phyloP scores from a whole-genome alignment of 148 eudicot species.

The Rhododendron vialii region DNA sequence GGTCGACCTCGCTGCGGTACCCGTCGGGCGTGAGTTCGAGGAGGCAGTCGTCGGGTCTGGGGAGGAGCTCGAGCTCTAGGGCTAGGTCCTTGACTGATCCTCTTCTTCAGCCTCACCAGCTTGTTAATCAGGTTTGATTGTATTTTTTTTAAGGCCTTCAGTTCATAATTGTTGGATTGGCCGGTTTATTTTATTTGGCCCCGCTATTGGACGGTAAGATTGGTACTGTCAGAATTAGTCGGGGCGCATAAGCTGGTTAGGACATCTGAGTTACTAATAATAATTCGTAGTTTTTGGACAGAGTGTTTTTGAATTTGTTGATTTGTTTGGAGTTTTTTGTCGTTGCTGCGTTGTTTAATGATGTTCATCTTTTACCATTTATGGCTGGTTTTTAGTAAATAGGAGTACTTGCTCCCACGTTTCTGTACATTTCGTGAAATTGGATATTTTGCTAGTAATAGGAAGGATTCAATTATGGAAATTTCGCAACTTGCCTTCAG shows the following conservation, averaged over 20 bases:
- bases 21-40: constrained; percentile 24
- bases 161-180: neutral
- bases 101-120: constrained; percentile 75
- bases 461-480: neutral
- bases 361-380: neutral
- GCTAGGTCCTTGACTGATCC: constrained; percentile 69
- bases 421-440: neutral
- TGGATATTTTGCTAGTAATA: neutral
- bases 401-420: neutral
- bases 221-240: no score
- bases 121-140: constrained; percentile 59
- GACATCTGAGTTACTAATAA: no score
- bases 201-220: no score
- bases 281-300: neutral
- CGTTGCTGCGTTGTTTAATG: neutral
- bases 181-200: no score
- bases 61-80: constrained; percentile 72
- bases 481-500: neutral
- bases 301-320: neutral
- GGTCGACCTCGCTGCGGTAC: constrained; percentile 62
- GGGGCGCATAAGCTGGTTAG: no score
- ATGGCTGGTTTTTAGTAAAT: neutral
- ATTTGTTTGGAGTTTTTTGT: neutral
- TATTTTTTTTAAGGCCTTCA: neutral
- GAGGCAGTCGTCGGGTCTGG: constrained; percentile 35